Percentiles rank a stretch among this genome's conserved stretches.
Conservation (phyloP, 495 filamentous ascomycete species). For the Chaetomium fimeti region DNA sequence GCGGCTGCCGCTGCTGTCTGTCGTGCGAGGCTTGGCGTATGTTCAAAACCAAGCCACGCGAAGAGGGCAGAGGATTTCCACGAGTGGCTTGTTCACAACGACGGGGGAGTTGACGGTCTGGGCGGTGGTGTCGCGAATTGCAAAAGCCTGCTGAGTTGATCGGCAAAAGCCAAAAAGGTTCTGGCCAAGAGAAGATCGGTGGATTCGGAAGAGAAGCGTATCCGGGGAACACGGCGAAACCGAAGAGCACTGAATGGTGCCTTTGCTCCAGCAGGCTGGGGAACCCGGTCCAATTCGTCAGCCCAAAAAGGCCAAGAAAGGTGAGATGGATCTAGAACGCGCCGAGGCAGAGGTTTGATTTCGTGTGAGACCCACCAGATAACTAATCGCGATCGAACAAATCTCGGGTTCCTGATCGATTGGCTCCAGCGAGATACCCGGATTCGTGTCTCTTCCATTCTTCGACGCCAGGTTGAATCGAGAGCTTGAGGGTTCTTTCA, state of each 20-base stretch:
- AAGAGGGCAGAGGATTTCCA: background rate
- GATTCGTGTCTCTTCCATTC: no score
- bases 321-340: conserved; percentile 13
- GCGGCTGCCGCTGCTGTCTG: background rate
- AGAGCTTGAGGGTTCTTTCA: no score
- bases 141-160: background rate
- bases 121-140: conserved; percentile 1
- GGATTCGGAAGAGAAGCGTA: conserved; percentile 9
- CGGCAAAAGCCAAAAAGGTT: conserved; percentile 10
- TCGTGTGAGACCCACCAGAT: background rate
- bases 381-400: no score
- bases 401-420: no score
- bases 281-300: conserved; percentile 11
- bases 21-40: background rate
- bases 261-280: no score
- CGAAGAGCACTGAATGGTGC: no score
- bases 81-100: conserved; percentile 2
- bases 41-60: background rate
- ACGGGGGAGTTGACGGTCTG: background rate
- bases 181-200: conserved; percentile 13
- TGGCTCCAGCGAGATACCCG: no score
- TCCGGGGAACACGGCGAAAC: background rate
- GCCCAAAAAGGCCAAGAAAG: background rate
- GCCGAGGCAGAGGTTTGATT: background rate
- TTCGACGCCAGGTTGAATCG: no score